These are phyloP conservation scores for Citrus inodora DNA, from an alignment of 345 rosid genomes.

Conservation along the genomic window DNA sequence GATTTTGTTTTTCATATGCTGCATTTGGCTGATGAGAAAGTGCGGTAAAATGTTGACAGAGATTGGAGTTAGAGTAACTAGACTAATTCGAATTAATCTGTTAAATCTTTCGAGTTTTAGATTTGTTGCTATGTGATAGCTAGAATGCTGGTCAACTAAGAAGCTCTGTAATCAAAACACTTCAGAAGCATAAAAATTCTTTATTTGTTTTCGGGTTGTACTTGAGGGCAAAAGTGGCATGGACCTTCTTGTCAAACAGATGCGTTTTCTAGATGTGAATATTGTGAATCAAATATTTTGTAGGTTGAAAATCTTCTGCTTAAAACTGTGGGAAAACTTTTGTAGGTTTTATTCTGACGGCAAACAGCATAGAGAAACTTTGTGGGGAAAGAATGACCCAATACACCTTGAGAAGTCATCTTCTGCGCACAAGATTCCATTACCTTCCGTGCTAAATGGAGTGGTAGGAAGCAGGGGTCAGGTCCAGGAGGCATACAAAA, in stretches of 20 bases:
- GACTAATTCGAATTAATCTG: background rate
- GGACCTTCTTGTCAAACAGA: background rate
- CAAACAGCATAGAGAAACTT: slow-evolving; percentile 39
- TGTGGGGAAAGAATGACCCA: slow-evolving; percentile 46
- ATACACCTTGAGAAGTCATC: slow-evolving; percentile 43
- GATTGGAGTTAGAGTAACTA: background rate
- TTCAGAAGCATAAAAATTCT: background rate
- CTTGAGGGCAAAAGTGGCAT: background rate
- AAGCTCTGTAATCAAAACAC: no score
- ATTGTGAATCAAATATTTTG: background rate
- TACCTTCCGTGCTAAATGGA: slow-evolving; percentile 50
- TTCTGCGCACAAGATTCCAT: slow-evolving; percentile 36
- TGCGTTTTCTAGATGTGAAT: background rate
- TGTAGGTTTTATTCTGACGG: slow-evolving; percentile 70
- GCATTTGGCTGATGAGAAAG: slow-evolving; percentile 9
- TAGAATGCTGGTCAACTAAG: background rate
- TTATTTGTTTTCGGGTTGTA: background rate
- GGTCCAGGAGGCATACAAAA: slow-evolving; percentile 38
- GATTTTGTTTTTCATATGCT: background rate
- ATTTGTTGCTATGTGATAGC: background rate
- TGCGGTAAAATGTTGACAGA: background rate
- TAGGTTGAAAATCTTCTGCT: background rate
- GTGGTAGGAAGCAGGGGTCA: slow-evolving; percentile 41
- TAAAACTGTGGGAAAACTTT: slow-evolving; percentile 5
- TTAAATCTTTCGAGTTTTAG: background rate